These are phyloP conservation scores for Epithele typhae DNA, from an alignment of 768 basidiomycete species.

Conservation along the genomic window DNA sequence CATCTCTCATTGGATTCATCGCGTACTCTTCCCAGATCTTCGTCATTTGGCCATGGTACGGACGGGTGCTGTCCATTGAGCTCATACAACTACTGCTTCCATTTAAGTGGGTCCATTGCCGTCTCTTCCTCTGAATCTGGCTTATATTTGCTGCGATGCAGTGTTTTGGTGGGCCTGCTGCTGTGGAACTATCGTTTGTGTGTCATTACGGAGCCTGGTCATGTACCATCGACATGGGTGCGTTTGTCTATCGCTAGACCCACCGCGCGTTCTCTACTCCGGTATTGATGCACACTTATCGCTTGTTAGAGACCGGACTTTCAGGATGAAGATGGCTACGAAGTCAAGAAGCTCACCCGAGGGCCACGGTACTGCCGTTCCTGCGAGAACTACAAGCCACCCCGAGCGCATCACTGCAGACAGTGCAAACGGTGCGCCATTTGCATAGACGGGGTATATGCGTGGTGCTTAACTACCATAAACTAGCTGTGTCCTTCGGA, in stretches of 20 bases:
- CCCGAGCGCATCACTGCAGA: conserved; percentile 89
- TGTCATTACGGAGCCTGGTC: conserved; percentile 80
- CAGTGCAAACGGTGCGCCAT: conserved; percentile 70
- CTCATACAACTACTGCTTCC: conserved; percentile 75
- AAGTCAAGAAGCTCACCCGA: conserved; percentile 88
- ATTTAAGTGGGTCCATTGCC: conserved; percentile 82
- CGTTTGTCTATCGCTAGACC: conserved; percentile 18
- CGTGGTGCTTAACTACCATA: not conserved
- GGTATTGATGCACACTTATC: not conserved
- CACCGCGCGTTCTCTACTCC: no score
- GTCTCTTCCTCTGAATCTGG: no score
- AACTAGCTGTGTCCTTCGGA: conserved; percentile 75
- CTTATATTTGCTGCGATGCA: no score
- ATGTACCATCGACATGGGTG: conserved; percentile 78
- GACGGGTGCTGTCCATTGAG: conserved; percentile 65
- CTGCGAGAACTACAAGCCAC: conserved; percentile 83
- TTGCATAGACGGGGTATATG: no score
- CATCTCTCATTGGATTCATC: conserved; percentile 79
- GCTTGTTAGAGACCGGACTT: conserved; percentile 67
- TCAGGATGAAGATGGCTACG: conserved; percentile 61
- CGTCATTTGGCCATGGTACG: conserved; percentile 93
- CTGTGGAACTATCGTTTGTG: conserved; percentile 88
- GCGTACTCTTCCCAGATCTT: conserved; percentile 87
- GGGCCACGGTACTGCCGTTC: conserved; percentile 81
- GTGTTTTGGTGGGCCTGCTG: conserved; percentile 69